Conservation (phyloP, 306 rosid genomes). For the Cucurbita maxima region DNA sequence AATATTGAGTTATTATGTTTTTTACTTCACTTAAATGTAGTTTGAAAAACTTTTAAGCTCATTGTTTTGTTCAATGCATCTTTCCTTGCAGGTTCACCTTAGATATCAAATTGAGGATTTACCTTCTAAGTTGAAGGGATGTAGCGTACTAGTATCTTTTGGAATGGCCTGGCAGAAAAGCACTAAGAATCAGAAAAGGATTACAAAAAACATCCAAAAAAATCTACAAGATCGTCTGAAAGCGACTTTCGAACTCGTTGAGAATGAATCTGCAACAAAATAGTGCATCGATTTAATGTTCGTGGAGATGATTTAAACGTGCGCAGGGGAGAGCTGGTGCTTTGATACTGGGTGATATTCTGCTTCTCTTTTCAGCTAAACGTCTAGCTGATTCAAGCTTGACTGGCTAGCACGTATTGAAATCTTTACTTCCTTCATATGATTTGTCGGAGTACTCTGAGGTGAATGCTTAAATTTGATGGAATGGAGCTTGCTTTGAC, state of each 20-base stretch:
- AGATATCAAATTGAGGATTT: slow-evolving; percentile 68
- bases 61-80: slow-evolving; percentile 10
- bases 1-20: not conserved
- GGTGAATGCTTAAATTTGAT: not conserved
- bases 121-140: slow-evolving; percentile 33
- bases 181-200: slow-evolving; percentile 64
- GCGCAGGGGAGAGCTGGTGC: not conserved
- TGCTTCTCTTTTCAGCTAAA: not conserved
- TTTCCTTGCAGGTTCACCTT: slow-evolving; percentile 56
- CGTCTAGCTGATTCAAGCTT: not conserved
- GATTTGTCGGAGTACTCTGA: not conserved
- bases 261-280: slow-evolving; percentile 46
- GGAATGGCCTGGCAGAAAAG: slow-evolving; percentile 88
- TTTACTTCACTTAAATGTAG: too few species aligned
- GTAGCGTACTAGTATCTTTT: slow-evolving; percentile 46
- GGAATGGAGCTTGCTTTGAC: not conserved
- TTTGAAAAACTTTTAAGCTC: not conserved
- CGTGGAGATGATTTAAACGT: not conserved
- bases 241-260: slow-evolving; percentile 31
- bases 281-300: slow-evolving; percentile 7
- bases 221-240: slow-evolving; percentile 37
- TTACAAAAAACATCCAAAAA: slow-evolving; percentile 53
- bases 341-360: not conserved
- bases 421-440: not conserved
- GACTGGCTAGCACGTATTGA: not conserved